phyloP scores from a whole-genome alignment of 2,329 filamentous ascomycete genomes.

The Curvularia sp. region DNA sequence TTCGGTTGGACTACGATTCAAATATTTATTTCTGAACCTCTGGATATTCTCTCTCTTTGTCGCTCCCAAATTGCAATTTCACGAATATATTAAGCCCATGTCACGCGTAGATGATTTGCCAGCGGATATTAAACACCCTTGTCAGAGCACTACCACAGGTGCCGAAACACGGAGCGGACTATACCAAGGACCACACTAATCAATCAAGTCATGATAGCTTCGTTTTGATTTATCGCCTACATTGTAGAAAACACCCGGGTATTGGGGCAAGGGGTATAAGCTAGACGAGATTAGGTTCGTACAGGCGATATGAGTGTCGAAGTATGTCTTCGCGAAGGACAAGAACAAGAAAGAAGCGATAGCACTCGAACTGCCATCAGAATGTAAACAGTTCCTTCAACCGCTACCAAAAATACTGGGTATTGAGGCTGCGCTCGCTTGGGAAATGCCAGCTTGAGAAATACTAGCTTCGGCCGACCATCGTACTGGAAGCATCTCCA shows the following conservation, averaged over 20 bases:
- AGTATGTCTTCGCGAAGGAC: neutral
- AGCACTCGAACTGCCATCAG: neutral
- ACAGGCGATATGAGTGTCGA: neutral
- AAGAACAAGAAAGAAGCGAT: neutral
- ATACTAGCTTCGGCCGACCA: neutral
- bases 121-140: slow-evolving; percentile 11
- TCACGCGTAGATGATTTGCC: slow-evolving; percentile 15
- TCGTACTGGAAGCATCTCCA: neutral
- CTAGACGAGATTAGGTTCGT: neutral
- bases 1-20: neutral
- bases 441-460: neutral
- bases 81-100: slow-evolving; percentile 14
- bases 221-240: too few relatives aligned
- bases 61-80: slow-evolving; percentile 9
- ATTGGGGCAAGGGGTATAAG: neutral
- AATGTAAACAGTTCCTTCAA: neutral
- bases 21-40: neutral
- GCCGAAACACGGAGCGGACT: neutral
- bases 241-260: neutral
- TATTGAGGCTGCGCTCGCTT: neutral
- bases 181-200: neutral
- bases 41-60: neutral
- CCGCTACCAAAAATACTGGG: slow-evolving; percentile 16
- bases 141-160: neutral
- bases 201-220: neutral